Evolutionary conservation across 2,329 filamentous ascomycete species (phyloP), one percentile per base, ranked within the genome.

Genomic region (Penicillium aurantiogriseum): DNA sequence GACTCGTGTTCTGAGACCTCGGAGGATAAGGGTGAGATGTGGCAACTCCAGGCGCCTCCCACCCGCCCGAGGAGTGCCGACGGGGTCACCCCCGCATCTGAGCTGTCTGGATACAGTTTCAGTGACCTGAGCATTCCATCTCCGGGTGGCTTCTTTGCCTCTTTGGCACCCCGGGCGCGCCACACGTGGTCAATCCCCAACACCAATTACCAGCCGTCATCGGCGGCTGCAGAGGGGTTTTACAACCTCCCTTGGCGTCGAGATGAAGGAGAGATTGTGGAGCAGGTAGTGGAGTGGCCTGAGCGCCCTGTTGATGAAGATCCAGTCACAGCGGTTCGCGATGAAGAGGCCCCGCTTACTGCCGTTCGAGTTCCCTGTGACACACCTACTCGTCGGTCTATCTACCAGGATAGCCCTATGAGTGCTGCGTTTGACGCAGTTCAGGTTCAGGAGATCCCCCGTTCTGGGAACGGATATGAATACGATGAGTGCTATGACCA

Each of bases 141-240:
- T 0, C 93, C 93, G 0, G 89, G 91, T 27, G 91, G 89, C 0
- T 97, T 97, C 80, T 97, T 97, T 75, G 90, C 90, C 2, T 91
- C 89, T 0, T 83, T 97, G 29, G 90, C 89, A 38, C 85, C 88
- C 4, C 84, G 85, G 52, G 86, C 88, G 38, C 86, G 92, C 51
- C 86, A 88, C 68, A 94, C 92, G 13, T 97, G 93, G 93, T 86
- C 91, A 68, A 78, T 88, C 58, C 80, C 82, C 11, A 77, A 77
- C 29, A 77, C 74, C 64, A 80, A 81, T 21, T 81, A 83, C 13
- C 81, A 84, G 8, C 92, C 92, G 1, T 93, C 91, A 0, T 96
- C 93, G 1, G 91, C 91, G 31, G 92, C 89, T n/a, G 93, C 93
- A 10, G 91, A 96, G 71, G 86, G 89, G 61, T 97, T 97, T 69